These are phyloP conservation scores for Periconia macrospinosa DNA, from an alignment of 2,329 filamentous ascomycete species.

Conservation along the genomic window DNA sequence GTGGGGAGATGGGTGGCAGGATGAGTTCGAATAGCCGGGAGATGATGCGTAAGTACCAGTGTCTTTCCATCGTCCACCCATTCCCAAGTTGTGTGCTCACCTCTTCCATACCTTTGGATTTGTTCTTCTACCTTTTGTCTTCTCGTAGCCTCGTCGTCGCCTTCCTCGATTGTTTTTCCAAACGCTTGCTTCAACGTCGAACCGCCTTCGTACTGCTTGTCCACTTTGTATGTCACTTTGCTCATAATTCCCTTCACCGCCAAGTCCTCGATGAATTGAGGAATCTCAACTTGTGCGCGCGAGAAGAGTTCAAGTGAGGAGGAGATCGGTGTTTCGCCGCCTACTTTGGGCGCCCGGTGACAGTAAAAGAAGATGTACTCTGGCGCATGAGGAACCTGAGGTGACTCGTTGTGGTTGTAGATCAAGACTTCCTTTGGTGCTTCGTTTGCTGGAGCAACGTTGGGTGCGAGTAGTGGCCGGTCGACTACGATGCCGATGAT, in stretches of 20 bases:
- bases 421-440: constrained; percentile 52
- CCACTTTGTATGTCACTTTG: constrained; percentile 45
- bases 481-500: constrained; percentile 56
- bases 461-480: constrained; percentile 48
- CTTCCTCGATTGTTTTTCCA: constrained; percentile 51
- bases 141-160: constrained; percentile 46
- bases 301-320: constrained; percentile 53
- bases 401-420: constrained; percentile 56
- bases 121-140: constrained; percentile 53
- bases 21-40: constrained; percentile 53
- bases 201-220: constrained; percentile 50
- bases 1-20: constrained; percentile 50
- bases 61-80: constrained; percentile 49
- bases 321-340: constrained; percentile 52
- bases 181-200: constrained; percentile 53
- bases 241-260: constrained; percentile 48
- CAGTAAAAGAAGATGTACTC: constrained; percentile 57
- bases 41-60: constrained; percentile 46
- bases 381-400: constrained; percentile 55
- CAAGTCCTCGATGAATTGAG: constrained; percentile 49
- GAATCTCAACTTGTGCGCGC: constrained; percentile 50
- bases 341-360: constrained; percentile 40
- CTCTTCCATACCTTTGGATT: constrained; percentile 51
- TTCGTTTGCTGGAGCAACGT: constrained; percentile 54
- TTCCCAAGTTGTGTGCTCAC: constrained; percentile 52